Evolutionary conservation across 2,329 filamentous ascomycete genomes (phyloP), one percentile per base, ranked within the genome.

Genomic region (Ramichloridium luteum): DNA sequence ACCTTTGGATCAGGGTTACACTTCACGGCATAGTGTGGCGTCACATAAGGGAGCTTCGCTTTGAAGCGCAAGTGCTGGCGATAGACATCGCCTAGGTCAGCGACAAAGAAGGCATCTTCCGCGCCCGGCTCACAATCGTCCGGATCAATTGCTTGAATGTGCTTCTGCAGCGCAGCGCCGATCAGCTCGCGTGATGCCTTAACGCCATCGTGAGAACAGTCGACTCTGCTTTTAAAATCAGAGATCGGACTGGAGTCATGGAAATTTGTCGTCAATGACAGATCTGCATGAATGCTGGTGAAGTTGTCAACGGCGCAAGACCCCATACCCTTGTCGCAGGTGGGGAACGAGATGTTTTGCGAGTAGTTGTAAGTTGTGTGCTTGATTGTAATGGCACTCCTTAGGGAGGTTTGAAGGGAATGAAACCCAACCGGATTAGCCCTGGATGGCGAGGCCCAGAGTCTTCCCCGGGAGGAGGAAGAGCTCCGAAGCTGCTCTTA

Each of bases 11-110:
- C 88, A 16, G 88, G 86, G 70, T 98, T 98, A 66, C 90, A 98
- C 67, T 98, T 98, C 68, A 98, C 88, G 47, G 88, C 88, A 65
- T 94, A 98, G 54, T 96, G 94, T 25, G 90, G 90, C 64, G 86
- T 90, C 59, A 98, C 81, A 48, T 88, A 80, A 47, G 77, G 74
- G 53, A 98, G 67, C 56, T 92, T 88, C 68, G 78, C 74, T 74
- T 94, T 96, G 90, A 90, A 98, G 62, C 88, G 81, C 58, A 96
- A 67, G 54, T 96, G 88, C 74, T 98, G 90, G 62, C 90, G 84
- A 65, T 98, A 98, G 57, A 98, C 81, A 66, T 96, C 85, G 61
- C 90, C 90, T 53, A 98, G 76, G 65, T 98, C 90, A 51, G 85
- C 88, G 49, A 98, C 86, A 62, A 93, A 98, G 65, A 98, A 98